Evolutionary conservation across 169 alveolate species (phyloP).

Genomic region (Plasmodium inui): DNA sequence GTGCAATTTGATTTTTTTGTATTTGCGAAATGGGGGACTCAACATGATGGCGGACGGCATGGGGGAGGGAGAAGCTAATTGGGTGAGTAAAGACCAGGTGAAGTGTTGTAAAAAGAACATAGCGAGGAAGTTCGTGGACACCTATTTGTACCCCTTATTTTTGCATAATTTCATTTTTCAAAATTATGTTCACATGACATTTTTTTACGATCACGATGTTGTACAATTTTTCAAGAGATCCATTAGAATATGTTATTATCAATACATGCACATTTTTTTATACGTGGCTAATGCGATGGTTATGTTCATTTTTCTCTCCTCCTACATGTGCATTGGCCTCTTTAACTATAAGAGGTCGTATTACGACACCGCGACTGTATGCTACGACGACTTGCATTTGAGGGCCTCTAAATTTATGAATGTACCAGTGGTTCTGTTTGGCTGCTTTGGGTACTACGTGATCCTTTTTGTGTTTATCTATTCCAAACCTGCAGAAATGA

Average conservation of each 20-base stretch:
- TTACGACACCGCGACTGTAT: conserved; percentile 49
- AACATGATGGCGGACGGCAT: not conserved
- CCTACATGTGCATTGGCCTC: conserved; percentile 66
- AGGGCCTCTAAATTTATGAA: conserved; percentile 22
- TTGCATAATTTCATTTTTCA: conserved; percentile 25
- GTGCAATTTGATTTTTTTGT: conserved; percentile 42
- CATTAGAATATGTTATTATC: conserved; percentile 63
- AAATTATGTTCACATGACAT: conserved; percentile 21
- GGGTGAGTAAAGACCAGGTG: not conserved
- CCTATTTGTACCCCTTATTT: conserved; percentile 14
- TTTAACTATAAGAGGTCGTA: conserved; percentile 44
- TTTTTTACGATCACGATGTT: conserved; percentile 36
- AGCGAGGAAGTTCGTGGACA: not conserved
- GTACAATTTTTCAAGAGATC: conserved; percentile 38
- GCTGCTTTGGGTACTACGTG: conserved; percentile 28
- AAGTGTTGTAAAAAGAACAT: not conserved
- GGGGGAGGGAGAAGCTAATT: not conserved
- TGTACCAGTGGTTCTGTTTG: not conserved
- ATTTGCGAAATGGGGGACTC: not conserved
- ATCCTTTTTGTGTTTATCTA: conserved; percentile 24
- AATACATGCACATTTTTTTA: conserved; percentile 26
- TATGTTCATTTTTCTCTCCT: conserved; percentile 62
- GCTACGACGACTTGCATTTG: conserved; percentile 19
- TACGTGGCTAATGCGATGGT: conserved; percentile 28
- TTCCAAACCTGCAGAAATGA: not conserved